These are phyloP conservation scores for Xylaria palmicola DNA, from an alignment of 495 filamentous ascomycete species.

Conservation along the genomic window DNA sequence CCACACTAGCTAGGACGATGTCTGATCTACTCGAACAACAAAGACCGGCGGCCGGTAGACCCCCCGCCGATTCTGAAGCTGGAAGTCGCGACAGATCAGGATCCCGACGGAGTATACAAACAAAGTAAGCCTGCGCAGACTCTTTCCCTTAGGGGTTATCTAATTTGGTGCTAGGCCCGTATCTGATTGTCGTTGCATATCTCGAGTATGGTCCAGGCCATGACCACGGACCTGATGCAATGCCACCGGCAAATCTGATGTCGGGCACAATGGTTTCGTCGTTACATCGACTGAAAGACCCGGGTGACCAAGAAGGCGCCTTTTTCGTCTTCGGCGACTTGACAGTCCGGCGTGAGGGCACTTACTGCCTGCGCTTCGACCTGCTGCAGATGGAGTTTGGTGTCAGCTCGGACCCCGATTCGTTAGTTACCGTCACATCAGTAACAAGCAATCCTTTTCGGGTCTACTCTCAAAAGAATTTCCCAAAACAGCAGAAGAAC, in stretches of 20 bases:
- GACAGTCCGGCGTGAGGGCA: slow-evolving; percentile 78
- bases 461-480: slow-evolving; percentile 75
- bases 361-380: slow-evolving; percentile 77
- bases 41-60: slow-evolving; percentile 92
- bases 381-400: slow-evolving; percentile 76
- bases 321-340: slow-evolving; percentile 98
- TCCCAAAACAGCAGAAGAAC: slow-evolving; percentile 66
- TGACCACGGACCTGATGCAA: slow-evolving; percentile 38
- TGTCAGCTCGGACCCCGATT: slow-evolving; percentile 15
- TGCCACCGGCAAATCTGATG: slow-evolving; percentile 58
- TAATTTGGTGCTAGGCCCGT: slow-evolving; percentile 58
- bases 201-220: slow-evolving; percentile 58
- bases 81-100: slow-evolving; percentile 63
- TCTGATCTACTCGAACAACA: background rate
- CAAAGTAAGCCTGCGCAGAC: slow-evolving; percentile 47
- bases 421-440: slow-evolving; percentile 61
- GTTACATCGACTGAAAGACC: slow-evolving; percentile 87
- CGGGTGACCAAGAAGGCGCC: slow-evolving; percentile 86
- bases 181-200: slow-evolving; percentile 80
- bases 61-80: slow-evolving; percentile 92
- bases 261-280: slow-evolving; percentile 84
- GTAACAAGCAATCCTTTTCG: slow-evolving; percentile 73
- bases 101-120: slow-evolving; percentile 75
- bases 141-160: slow-evolving; percentile 3
- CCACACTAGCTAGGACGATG: background rate